Base-by-base conservation (phyloP, 495 filamentous ascomycete genomes). In the Apodospora peruviana region DNA sequence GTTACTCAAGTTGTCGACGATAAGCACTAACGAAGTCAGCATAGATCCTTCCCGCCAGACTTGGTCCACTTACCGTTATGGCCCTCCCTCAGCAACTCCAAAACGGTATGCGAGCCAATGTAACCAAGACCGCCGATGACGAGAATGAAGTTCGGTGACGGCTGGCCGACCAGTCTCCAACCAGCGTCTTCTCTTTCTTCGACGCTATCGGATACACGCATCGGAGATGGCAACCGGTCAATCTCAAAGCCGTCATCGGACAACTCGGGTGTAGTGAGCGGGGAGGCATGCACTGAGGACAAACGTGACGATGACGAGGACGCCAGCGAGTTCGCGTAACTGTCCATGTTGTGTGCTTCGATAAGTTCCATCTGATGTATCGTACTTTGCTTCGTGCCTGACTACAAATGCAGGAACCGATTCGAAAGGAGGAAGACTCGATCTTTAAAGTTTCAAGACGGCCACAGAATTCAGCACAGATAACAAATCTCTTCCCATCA, bases 61-160 rank as follows among this genome's bases (percentile, higher is more conserved):
- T 27, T 17, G 32, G 14, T 10, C 20, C 18, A 17, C 36, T 32
- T 24, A 57, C 59, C 79, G 60, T 83, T 83, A 63, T 81, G 77
- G 17, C 73, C 73, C 17, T 72, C 75, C 46, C 83, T 78, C 40
- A 85, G 69, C 27, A 85, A 64, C 57, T 85, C 82, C 34, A 84
- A 61, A 39, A 73, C 73, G 5, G 82, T 84, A 64, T 84, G 82
- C 41, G 76, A 81, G 47, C 82, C 82, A 54, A 85, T 83, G 56
- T 83, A 85, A 4, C 82, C 82, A 17, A 83, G 68, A 8, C 82
- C 82, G n/a, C 82, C 82, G 37, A 81, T 79, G 41, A 84, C 79
- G 17, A 84, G 71, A 46, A 83, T 77, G 60, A 57, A 67, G n/a
- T n/a, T 50, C 16, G 50, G 45, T 14, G 48, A 44, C n/a, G 21